A percentile compares a stretch with the other conserved stretches of the same genome.
phyloP scores from a whole-genome alignment of 2,329 filamentous ascomycete species.

The Colletotrichum caudatum region DNA sequence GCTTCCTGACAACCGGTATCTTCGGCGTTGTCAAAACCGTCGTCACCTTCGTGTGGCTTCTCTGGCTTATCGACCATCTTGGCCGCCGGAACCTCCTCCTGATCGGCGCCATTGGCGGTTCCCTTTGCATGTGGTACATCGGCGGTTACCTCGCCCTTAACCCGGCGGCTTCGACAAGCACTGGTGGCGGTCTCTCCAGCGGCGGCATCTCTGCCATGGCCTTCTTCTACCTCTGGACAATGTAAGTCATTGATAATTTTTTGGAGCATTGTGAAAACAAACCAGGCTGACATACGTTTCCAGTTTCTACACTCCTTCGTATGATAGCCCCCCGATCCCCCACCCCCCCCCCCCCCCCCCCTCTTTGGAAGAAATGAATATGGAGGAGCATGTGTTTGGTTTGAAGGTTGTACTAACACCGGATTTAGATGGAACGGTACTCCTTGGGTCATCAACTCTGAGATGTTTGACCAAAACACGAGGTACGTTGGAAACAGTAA shows the following conservation, averaged over 20 bases:
- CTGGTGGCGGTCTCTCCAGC: constrained; percentile 50
- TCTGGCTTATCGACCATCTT: constrained; percentile 74
- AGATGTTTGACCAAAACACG: constrained; percentile 78
- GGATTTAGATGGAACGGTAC: constrained; percentile 72
- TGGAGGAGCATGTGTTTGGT: not conserved
- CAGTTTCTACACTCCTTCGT: constrained; percentile 75
- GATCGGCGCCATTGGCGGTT: constrained; percentile 68
- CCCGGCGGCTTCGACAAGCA: constrained; percentile 47
- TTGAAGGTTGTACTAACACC: not conserved
- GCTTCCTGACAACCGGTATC: constrained; percentile 75
- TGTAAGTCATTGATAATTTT: not conserved
- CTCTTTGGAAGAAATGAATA: not conserved
- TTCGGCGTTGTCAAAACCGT: constrained; percentile 82
- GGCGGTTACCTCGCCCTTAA: constrained; percentile 65
- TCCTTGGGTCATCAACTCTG: constrained; percentile 80
- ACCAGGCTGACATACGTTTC: not conserved
- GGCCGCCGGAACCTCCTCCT: constrained; percentile 71
- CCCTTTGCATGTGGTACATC: constrained; percentile 71
- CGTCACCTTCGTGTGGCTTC: constrained; percentile 75
- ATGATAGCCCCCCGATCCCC: not conserved
- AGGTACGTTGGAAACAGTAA: constrained; percentile 17
- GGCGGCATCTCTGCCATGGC: constrained; percentile 71
- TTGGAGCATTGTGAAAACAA: not conserved
- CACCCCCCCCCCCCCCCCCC: too few relatives aligned
- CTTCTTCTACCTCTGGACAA: constrained; percentile 81